phyloP scores from a whole-genome alignment of 1,284 basidiomycete species.

The Ganoderma sinense region DNA sequence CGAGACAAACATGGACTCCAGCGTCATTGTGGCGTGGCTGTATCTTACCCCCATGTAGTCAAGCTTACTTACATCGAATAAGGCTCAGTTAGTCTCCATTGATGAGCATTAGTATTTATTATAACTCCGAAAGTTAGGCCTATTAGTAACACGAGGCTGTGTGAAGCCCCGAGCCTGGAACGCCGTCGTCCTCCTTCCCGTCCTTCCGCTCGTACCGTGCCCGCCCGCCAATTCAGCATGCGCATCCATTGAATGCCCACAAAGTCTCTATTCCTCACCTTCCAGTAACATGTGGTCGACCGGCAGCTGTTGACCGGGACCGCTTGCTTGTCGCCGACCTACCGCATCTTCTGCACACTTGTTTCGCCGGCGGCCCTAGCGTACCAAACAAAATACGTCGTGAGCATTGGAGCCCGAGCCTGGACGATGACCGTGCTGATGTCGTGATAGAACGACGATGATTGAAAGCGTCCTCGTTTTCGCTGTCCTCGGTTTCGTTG shows the following conservation, averaged over 20 bases:
- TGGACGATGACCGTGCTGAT: not conserved
- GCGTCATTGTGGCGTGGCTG: slow-evolving; percentile 29
- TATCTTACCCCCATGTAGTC: not conserved
- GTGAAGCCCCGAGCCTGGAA: not conserved
- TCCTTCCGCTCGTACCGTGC: not conserved
- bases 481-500: not conserved
- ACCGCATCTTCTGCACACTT: not conserved
- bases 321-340: not conserved
- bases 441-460: not conserved
- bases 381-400: not conserved
- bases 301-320: not conserved
- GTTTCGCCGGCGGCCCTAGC: slow-evolving; percentile 14
- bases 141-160: not conserved
- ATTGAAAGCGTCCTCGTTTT: not conserved
- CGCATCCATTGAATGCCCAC: too few species aligned
- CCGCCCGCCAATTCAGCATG: not conserved
- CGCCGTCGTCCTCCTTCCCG: not conserved
- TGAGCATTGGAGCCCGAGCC: not conserved
- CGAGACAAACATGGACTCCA: slow-evolving; percentile 24
- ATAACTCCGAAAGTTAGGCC: slow-evolving; percentile 15
- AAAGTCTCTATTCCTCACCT: not conserved
- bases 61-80: not conserved
- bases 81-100: not conserved
- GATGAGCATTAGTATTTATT: not conserved
- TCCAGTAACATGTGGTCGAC: not conserved